Conservation (phyloP, 371 early-diverging fungal genomes). For the Saksenaea vasiformis region DNA sequence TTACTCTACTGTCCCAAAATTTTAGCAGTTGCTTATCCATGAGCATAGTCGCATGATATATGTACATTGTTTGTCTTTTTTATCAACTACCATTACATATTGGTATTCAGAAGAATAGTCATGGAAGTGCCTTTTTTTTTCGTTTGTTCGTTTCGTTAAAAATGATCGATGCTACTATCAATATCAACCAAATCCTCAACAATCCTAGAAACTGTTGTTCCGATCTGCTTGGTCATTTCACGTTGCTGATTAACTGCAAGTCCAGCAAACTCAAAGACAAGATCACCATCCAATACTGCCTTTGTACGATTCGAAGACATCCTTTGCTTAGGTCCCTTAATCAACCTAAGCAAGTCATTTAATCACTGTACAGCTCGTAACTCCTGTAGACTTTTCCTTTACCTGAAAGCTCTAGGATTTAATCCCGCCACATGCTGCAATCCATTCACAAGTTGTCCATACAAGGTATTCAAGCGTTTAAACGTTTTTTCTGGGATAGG, state of each 20-base stretch:
- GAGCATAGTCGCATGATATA: no score
- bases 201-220: conserved; percentile 79
- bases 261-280: conserved; percentile 74
- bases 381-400: conserved; percentile 17
- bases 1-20: no score
- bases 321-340: conserved; percentile 63
- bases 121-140: neutral
- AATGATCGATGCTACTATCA: conserved; percentile 69
- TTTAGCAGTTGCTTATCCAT: no score
- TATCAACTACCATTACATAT: no score
- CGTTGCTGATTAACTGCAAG: conserved; percentile 72
- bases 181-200: conserved; percentile 84
- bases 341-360: conserved; percentile 20
- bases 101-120: no score
- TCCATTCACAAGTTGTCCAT: conserved; percentile 78
- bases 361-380: neutral
- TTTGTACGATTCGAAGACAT: conserved; percentile 67
- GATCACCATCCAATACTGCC: conserved; percentile 84
- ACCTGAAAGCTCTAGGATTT: conserved; percentile 88
- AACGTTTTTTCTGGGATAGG: conserved; percentile 90
- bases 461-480: conserved; percentile 80
- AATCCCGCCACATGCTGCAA: conserved; percentile 86
- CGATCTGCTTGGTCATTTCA: conserved; percentile 88
- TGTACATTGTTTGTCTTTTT: neutral
- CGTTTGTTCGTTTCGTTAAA: no score